Percentiles rank a stretch among this genome's conserved stretches.
Conservation (phyloP, 208 protist species). For the Leishmania mexicana region DNA sequence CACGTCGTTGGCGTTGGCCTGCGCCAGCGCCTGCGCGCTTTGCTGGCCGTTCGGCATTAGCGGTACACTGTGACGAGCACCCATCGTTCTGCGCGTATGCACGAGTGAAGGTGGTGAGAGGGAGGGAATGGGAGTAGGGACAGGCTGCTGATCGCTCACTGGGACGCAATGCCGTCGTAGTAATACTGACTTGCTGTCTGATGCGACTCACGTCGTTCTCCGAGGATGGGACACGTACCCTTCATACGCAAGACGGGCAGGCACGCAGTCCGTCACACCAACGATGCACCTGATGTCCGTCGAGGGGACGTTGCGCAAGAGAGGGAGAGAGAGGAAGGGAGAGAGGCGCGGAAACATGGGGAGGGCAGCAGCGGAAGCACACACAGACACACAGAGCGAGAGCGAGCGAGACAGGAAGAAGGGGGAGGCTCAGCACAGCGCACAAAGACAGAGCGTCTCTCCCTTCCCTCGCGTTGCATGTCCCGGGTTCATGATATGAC, state of each 20-base stretch:
- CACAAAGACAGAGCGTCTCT: not conserved
- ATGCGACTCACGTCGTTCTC: not conserved
- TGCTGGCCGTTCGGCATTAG: constrained; percentile 23
- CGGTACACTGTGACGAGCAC: constrained; percentile 27
- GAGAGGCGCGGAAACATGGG: not conserved
- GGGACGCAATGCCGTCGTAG: not conserved
- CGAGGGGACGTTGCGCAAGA: not conserved
- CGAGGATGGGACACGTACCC: not conserved
- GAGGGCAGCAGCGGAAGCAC: not conserved
- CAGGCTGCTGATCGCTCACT: not conserved
- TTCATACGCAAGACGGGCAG: not conserved
- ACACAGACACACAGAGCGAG: not conserved
- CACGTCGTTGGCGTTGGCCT: constrained; percentile 25
- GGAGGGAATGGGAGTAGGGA: not conserved
- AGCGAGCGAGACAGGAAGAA: not conserved
- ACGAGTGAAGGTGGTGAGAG: not conserved
- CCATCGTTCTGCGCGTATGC: constrained; percentile 14
- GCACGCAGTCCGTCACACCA: not conserved
- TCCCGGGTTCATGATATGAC: not conserved
- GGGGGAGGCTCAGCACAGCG: not conserved
- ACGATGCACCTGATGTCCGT: not conserved
- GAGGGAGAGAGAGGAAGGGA: not conserved
- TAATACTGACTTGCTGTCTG: not conserved
- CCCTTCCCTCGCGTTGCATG: not conserved
- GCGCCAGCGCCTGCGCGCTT: constrained; percentile 35